Conservation (phyloP, 2,329 filamentous ascomycete genomes). For the Colletotrichum magnum region DNA sequence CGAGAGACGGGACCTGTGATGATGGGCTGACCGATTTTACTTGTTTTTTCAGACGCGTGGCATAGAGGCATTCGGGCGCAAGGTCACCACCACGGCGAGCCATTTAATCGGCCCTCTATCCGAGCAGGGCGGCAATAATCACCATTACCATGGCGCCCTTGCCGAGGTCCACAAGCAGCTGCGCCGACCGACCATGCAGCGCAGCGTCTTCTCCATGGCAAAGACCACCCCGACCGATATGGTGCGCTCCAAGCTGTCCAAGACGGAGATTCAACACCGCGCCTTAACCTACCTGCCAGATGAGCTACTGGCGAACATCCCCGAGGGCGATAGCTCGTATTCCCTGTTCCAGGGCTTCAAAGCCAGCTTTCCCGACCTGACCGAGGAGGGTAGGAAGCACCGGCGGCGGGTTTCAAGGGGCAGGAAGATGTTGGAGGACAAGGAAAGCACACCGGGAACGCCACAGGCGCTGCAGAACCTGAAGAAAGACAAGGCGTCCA, state of each 20-base stretch:
- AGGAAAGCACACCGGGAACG: slow-evolving; percentile 66
- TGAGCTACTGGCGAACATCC: slow-evolving; percentile 90
- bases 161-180: slow-evolving; percentile 91
- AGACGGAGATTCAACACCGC: slow-evolving; percentile 92
- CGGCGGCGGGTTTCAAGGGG: slow-evolving; percentile 80
- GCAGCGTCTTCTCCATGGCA: slow-evolving; percentile 91
- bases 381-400: slow-evolving; percentile 79
- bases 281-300: slow-evolving; percentile 91
- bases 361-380: slow-evolving; percentile 82
- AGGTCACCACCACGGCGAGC: slow-evolving; percentile 93
- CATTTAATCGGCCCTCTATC: slow-evolving; percentile 83
- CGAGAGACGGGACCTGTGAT: slow-evolving; percentile 37
- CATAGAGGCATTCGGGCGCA: slow-evolving; percentile 92
- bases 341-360: slow-evolving; percentile 98
- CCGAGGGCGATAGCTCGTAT: slow-evolving; percentile 87
- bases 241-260: slow-evolving; percentile 91
- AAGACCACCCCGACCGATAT: slow-evolving; percentile 94
- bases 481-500: slow-evolving; percentile 82
- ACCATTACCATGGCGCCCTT: slow-evolving; percentile 86
- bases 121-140: slow-evolving; percentile 62
- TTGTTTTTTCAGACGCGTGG: slow-evolving; percentile 77
- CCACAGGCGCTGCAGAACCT: slow-evolving; percentile 80
- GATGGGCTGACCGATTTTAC: slow-evolving; percentile 34
- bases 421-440: slow-evolving; percentile 81
- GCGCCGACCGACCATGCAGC: slow-evolving; percentile 85